Conservation (phyloP, 2,329 filamentous ascomycete genomes). For the Alternaria ventricosa region DNA sequence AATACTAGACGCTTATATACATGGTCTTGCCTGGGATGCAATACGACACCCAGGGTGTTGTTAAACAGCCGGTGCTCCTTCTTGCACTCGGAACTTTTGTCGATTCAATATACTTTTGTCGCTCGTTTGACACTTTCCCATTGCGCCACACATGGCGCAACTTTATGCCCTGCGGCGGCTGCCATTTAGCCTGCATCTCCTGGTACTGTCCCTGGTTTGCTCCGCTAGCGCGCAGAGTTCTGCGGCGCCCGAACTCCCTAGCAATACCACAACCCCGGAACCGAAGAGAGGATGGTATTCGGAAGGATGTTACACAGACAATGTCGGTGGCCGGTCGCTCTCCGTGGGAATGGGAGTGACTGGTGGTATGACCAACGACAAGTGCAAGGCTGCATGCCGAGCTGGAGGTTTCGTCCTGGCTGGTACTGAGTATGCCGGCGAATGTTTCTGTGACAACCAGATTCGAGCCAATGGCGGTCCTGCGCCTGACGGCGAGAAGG, state of each 20-base stretch:
- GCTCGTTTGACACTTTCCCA: background rate
- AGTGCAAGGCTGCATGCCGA: slow-evolving; percentile 30
- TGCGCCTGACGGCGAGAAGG: slow-evolving; percentile 48
- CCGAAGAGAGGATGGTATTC: slow-evolving; percentile 27
- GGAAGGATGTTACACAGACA: slow-evolving; percentile 34
- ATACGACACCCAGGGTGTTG: background rate
- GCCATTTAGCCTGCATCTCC: background rate
- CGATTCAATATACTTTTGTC: background rate
- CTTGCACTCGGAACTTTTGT: background rate
- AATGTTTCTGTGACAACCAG: slow-evolving; percentile 35
- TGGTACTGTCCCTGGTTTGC: slow-evolving; percentile 4
- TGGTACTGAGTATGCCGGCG: slow-evolving; percentile 33
- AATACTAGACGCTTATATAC: slow-evolving; percentile 3
- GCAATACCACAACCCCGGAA: slow-evolving; percentile 28
- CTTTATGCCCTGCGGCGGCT: background rate
- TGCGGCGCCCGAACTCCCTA: background rate
- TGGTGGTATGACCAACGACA: slow-evolving; percentile 30
- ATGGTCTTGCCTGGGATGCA: background rate
- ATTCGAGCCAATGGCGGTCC: slow-evolving; percentile 26
- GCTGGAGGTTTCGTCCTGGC: slow-evolving; percentile 22
- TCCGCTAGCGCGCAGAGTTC: slow-evolving; percentile 4
- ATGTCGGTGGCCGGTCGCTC: slow-evolving; percentile 24
- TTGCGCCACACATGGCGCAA: slow-evolving; percentile 3
- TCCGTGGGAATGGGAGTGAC: slow-evolving; percentile 18
- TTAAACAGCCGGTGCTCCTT: slow-evolving; percentile 1